A percentile compares a stretch with the other conserved stretches of the same genome.
phyloP scores from a whole-genome alignment of 805 yeast species.

The Saccharomycopsis fodiens region DNA sequence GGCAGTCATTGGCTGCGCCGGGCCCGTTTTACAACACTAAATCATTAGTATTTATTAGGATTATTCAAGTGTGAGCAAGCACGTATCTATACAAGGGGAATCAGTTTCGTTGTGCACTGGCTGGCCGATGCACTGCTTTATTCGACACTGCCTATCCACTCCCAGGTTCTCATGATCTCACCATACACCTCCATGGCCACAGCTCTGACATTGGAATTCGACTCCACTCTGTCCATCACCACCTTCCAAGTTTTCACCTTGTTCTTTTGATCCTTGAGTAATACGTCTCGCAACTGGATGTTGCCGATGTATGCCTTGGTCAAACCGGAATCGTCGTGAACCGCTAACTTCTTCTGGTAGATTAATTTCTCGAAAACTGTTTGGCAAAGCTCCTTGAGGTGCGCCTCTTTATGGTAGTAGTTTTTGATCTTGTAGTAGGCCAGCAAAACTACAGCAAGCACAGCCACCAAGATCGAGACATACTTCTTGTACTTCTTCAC shows the following conservation, averaged over 20 bases:
- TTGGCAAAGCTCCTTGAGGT: constrained; percentile 38
- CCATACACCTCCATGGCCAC: constrained; percentile 71
- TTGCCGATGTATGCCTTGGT: constrained; percentile 49
- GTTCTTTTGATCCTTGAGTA: constrained; percentile 35
- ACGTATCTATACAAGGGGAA: no score
- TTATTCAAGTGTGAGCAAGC: no score
- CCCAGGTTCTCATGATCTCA: constrained; percentile 82
- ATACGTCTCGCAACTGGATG: constrained; percentile 64
- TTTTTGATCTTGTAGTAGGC: constrained; percentile 31
- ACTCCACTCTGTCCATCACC: constrained; percentile 50
- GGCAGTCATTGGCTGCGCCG: no score
- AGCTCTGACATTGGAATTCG: constrained; percentile 55
- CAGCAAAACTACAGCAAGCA: constrained; percentile 23
- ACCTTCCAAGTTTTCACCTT: constrained; percentile 50
- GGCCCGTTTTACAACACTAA: no score
- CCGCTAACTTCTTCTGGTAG: constrained; percentile 33
- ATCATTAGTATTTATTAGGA: no score
- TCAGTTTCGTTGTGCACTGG: no score
- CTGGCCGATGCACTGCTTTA: background rate
- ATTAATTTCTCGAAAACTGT: constrained; percentile 45
- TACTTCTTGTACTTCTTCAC: constrained; percentile 25
- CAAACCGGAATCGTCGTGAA: constrained; percentile 28
- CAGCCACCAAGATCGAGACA: constrained; percentile 16
- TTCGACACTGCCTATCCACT: constrained; percentile 53
- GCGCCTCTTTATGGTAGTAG: constrained; percentile 32